Evolutionary conservation across 2,329 filamentous ascomycete species (phyloP), one percentile per base, ranked within the genome.

Genomic region (Trichothecium sympodiale): DNA sequence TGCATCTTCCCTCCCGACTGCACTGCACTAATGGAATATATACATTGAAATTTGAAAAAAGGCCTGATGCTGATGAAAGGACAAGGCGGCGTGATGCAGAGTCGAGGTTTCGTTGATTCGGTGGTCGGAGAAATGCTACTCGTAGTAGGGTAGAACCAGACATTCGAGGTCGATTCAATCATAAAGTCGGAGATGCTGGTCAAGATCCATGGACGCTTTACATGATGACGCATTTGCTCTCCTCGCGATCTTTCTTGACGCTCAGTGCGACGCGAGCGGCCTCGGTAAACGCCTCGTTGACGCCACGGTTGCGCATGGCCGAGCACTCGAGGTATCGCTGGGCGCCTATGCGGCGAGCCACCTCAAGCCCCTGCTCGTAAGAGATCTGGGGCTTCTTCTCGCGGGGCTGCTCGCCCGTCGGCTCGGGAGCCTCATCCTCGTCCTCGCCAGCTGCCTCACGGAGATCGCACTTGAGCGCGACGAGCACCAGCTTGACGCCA

Each of bases 221-320:
- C 76, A 80, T 79, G 41, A 80, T 55, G 41, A 53, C 51, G 54
- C 76, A 80, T 52, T 74, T 76, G 43, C 64, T 64, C 39, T 76
- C 71, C 42, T 79, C 74, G 47, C 74, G 70, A 41, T 74, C 74
- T 49, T 76, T 73, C 61, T 73, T 79, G 38, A 81, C 76, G 46
- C 75, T 77, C 38, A 98, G 69, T 12, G 91, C 91, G 26, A 98
- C 91, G 51, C 93, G 82, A 17, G 91, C 89, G 29, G 91, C 91
- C 66, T 98, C 91, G 29, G 91, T 96, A 54, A 98, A 98, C 30
- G 91, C 91, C 62, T 98, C 91, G 61, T 96, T 95, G 53, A 98
- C 93, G 41, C 91, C 91, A 34, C 91, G 77, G 62, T 98, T 98
- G 63, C 88, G 82, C 79, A 96, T 96, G 38, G 91, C 91, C 27